phyloP scores from a whole-genome alignment of 352 stramenopile genomes.

The Globisporangium parvum region DNA sequence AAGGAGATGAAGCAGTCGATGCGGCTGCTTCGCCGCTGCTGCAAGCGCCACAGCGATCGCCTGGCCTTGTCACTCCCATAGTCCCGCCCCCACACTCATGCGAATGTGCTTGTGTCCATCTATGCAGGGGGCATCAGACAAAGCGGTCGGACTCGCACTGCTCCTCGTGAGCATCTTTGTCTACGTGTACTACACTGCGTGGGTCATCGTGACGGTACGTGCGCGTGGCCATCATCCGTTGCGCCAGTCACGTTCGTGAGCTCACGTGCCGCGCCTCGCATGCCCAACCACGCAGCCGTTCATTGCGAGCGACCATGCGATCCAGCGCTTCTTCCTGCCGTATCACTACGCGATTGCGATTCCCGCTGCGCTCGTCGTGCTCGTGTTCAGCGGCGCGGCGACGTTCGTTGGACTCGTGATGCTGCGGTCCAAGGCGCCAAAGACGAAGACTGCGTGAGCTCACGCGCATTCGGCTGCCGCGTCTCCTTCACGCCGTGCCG shows the following conservation, averaged over 20 bases:
- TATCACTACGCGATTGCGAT: slow-evolving; percentile 89
- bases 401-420: slow-evolving; percentile 89
- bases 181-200: slow-evolving; percentile 90
- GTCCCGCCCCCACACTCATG: too few relatives aligned
- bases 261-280: background rate
- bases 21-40: too few relatives aligned
- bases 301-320: slow-evolving; percentile 67
- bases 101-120: too few relatives aligned
- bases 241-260: background rate
- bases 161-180: slow-evolving; percentile 75
- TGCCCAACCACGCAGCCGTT: slow-evolving; percentile 56
- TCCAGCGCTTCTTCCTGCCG: slow-evolving; percentile 83
- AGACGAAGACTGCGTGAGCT: slow-evolving; percentile 28
- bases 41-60: background rate
- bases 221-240: background rate
- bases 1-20: background rate
- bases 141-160: slow-evolving; percentile 67
- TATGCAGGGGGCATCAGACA: slow-evolving; percentile 60
- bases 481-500: too few relatives aligned
- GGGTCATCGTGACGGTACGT: slow-evolving; percentile 86
- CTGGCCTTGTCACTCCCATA: background rate
- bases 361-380: slow-evolving; percentile 74
- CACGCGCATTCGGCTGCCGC: too few relatives aligned
- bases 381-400: slow-evolving; percentile 78
- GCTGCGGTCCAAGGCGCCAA: slow-evolving; percentile 82